phyloP scores from a whole-genome alignment of 257 asterid genomes.

The Solanum chiquidenum region DNA sequence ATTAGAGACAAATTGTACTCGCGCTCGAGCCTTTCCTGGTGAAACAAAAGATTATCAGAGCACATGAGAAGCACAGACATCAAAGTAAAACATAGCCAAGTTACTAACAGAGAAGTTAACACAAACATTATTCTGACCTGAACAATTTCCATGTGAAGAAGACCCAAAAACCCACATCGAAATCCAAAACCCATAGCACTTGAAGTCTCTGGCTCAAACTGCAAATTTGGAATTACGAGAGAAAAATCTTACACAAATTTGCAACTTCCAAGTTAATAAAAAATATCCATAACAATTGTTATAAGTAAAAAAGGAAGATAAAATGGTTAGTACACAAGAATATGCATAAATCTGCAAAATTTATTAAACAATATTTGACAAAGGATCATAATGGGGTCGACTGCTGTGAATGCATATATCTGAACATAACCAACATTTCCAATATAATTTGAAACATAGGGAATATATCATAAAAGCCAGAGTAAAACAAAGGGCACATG shows the following conservation, averaged over 20 bases:
- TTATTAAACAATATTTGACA: background rate
- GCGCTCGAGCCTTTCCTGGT: constrained; percentile 98
- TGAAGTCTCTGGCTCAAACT: constrained; percentile 96
- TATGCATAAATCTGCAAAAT: background rate
- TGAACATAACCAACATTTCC: background rate
- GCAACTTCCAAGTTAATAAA: background rate
- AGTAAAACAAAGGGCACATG: background rate
- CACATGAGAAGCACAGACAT: background rate
- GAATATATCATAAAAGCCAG: background rate
- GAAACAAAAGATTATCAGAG: constrained; percentile 14
- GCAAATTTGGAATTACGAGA: background rate
- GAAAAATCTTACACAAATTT: background rate
- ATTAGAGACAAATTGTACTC: constrained; percentile 87
- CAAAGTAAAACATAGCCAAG: constrained; percentile 8
- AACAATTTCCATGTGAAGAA: constrained; percentile 98
- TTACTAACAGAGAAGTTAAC: background rate
- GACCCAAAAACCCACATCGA: constrained; percentile 97
- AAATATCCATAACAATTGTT: background rate
- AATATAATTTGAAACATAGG: background rate
- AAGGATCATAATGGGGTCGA: background rate
- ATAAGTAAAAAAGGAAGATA: background rate
- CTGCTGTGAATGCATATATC: background rate
- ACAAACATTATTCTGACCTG: constrained; percentile 45
- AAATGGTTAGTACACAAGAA: background rate
- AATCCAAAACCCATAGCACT: constrained; percentile 99